Percentiles rank a stretch among this genome's conserved stretches.
Conservation (phyloP, 331 rosid genomes). For the Malus hybrid region DNA sequence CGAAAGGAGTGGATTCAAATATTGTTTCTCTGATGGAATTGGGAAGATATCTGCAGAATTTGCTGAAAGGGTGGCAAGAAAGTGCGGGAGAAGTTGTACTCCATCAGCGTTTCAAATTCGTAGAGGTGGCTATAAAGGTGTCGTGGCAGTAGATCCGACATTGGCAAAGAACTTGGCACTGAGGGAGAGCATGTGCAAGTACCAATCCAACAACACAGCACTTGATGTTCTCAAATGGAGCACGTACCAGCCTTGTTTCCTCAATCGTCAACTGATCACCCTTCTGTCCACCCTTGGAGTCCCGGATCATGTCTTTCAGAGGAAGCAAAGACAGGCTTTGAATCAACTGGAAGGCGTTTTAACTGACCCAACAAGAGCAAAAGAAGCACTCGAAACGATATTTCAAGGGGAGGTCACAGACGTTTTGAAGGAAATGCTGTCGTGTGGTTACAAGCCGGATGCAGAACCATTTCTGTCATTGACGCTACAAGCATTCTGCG, state of each 20-base stretch:
- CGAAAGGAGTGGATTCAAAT: neutral
- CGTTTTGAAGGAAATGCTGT: constrained; percentile 27
- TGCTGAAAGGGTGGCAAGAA: constrained; percentile 24
- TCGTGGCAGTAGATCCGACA: constrained; percentile 42
- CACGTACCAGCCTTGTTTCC: constrained; percentile 35
- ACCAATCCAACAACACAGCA: constrained; percentile 14
- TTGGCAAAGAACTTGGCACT: constrained; percentile 23
- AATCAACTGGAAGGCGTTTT: constrained; percentile 16
- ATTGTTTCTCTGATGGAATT: constrained; percentile 41
- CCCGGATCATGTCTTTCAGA: constrained; percentile 6
- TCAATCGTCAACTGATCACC: constrained; percentile 34
- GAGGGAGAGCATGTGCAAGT: constrained; percentile 38
- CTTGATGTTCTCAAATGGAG: constrained; percentile 32
- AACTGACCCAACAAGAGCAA: constrained; percentile 26
- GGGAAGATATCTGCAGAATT: constrained; percentile 30
- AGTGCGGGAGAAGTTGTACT: constrained; percentile 20
- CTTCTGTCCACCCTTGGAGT: constrained; percentile 40
- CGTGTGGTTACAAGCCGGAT: constrained; percentile 20
- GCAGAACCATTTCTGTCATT: constrained; percentile 33
- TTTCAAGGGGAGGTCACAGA: constrained; percentile 19
- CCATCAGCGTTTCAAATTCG: constrained; percentile 41
- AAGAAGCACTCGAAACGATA: constrained; percentile 22
- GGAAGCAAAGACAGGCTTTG: constrained; percentile 11
- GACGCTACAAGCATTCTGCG: constrained; percentile 38
- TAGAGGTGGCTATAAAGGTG: constrained; percentile 39